A percentile compares a stretch with the other conserved stretches of the same genome.
Evolutionary conservation across 164 flowering plant species (phyloP).

Genomic region (Aristolochia californica): DNA sequence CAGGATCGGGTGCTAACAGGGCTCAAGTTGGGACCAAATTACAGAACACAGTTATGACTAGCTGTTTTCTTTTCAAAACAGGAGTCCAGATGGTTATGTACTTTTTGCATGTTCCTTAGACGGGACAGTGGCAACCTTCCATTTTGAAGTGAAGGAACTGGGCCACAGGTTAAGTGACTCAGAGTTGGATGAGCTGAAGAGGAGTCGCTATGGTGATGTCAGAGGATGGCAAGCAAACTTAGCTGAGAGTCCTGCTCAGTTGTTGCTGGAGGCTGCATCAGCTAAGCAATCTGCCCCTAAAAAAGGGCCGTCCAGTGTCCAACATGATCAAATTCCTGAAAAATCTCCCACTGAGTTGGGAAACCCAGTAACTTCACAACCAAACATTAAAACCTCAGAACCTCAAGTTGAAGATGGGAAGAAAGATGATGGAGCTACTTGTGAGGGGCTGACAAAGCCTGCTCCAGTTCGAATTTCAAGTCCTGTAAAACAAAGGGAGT

Average conservation of each 20-base stretch:
- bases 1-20: too few species aligned
- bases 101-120: slow-evolving; percentile 98
- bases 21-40: too few species aligned
- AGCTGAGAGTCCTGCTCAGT: slow-evolving; percentile 93
- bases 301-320: slow-evolving; percentile 34
- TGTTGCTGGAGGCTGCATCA: slow-evolving; percentile 90
- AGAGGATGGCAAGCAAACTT: slow-evolving; percentile 80
- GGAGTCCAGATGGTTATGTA: slow-evolving; percentile 99
- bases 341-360: slow-evolving; percentile 40
- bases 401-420: slow-evolving; percentile 42
- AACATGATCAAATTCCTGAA: slow-evolving; percentile 27
- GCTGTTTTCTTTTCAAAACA: slow-evolving; percentile 18
- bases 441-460: slow-evolving; percentile 44
- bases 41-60: too few species aligned
- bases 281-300: slow-evolving; percentile 55
- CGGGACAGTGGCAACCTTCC: slow-evolving; percentile 85
- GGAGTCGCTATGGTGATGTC: slow-evolving; percentile 88
- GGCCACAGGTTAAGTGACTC: slow-evolving; percentile 69
- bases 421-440: slow-evolving; percentile 28
- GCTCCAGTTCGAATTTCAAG: slow-evolving; percentile 44
- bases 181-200: slow-evolving; percentile 85
- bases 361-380: slow-evolving; percentile 8
- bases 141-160: slow-evolving; percentile 85
- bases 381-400: slow-evolving; percentile 28
- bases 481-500: slow-evolving; percentile 95